Base-by-base conservation (phyloP, 768 basidiomycete genomes). In the Mycena floridula region DNA sequence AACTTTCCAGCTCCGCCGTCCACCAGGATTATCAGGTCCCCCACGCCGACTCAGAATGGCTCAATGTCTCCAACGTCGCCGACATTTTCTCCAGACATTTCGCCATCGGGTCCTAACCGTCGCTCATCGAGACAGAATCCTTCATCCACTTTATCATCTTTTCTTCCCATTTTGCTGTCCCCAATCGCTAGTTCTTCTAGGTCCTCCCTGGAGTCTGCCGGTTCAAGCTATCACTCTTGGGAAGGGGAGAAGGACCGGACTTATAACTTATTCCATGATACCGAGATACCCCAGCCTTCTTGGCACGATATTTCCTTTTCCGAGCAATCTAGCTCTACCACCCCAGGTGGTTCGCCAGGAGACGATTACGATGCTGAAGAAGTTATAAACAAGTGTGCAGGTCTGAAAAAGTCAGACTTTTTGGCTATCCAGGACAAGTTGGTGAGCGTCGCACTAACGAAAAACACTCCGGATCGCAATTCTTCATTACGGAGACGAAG, bases 151-250 rank as follows among this genome's bases (percentile, higher is more conserved):
- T 66, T 76, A 23, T 69, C 67, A 37, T 61, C 74, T 26, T 75
- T 74, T 26, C 75, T 78, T 43, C 73, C 76, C 2, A 72, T 84
- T 41, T 67, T 82, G n/a, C 74, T 90, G 42, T 81, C 83, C 27
- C 81, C 85, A 4, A 63, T 85, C 15, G 74, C 73, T 13, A 89
- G 82, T 50, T 85, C 85, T 6, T 90, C 89, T 23, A 75, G 81
- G 23, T 85, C 87, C 12, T 91, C 89, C 5, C 64, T 91, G 18
- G 85, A 82, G 47, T 89, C 88, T 8, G 74, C 72, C 26, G 87
- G 89, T 13, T 92, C 89, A 3, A 91, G 89, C 61, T 91, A 87
- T 59, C 88, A 90, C 58, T 88, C 88, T 4, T 81, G 74, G 75
- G 85, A 88, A 44, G 80, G 65, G 18, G 79, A 81, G 47, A 66